Percentiles rank a stretch among this genome's conserved stretches.
These are phyloP conservation scores for Adansonia digitata DNA, from an alignment of 345 rosid genomes.

Conservation along the genomic window DNA sequence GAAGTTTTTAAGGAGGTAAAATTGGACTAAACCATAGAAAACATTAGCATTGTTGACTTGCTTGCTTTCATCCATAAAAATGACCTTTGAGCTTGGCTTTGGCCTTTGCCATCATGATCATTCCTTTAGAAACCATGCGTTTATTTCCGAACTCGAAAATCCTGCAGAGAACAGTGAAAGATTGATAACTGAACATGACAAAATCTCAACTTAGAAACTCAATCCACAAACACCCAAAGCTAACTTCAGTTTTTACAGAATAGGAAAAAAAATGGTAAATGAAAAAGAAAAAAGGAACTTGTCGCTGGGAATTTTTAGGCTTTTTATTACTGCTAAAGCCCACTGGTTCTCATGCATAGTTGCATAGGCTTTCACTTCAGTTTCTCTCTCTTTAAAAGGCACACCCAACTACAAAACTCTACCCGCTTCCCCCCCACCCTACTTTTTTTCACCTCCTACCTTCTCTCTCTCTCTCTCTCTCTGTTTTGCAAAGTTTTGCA, in stretches of 20 bases:
- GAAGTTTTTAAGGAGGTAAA: too few relatives aligned
- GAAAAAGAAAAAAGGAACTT: too few relatives aligned
- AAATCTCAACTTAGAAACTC: background rate
- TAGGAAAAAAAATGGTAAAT: too few relatives aligned
- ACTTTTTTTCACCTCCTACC: background rate
- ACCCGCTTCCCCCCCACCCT: background rate
- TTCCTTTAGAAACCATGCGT: constrained; percentile 13
- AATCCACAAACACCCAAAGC: background rate
- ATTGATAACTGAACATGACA: background rate
- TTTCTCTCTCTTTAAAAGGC: constrained; percentile 12
- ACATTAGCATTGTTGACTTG: background rate
- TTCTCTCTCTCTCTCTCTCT: background rate
- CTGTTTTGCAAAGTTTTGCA: constrained; percentile 9
- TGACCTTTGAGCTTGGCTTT: background rate
- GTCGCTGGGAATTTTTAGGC: too few relatives aligned
- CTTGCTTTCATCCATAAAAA: background rate
- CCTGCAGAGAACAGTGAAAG: background rate
- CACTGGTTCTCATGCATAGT: constrained; percentile 20
- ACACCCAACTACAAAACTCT: constrained; percentile 10
- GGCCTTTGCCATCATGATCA: background rate
- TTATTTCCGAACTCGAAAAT: background rate
- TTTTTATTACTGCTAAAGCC: background rate
- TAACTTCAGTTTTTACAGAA: background rate
- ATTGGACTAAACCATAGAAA: background rate
- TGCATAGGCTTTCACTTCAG: background rate